phyloP scores from a whole-genome alignment of 2,329 filamentous ascomycete species.

The Penicillium oxalicum region DNA sequence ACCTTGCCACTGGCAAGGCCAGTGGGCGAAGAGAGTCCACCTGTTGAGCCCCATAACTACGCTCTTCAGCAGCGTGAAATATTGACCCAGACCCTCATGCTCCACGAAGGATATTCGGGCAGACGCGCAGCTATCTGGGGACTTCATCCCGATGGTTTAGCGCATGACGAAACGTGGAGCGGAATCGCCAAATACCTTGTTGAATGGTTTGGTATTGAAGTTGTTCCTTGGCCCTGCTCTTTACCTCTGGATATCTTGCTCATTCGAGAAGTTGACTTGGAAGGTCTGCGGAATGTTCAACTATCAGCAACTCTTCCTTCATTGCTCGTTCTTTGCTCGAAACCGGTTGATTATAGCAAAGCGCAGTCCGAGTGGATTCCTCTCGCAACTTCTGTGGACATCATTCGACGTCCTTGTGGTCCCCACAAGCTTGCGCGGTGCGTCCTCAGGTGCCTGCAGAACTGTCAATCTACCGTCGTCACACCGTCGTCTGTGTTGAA shows the following conservation, averaged over 20 bases:
- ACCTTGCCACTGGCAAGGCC: slow-evolving; percentile 39
- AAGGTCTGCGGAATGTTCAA: slow-evolving; percentile 13
- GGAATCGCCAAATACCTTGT: slow-evolving; percentile 28
- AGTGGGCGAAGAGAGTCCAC: slow-evolving; percentile 21
- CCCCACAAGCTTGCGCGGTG: slow-evolving; percentile 39
- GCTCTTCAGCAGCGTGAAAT: slow-evolving; percentile 20
- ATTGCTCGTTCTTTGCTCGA: slow-evolving; percentile 35
- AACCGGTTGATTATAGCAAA: slow-evolving; percentile 30
- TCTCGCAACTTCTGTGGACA: slow-evolving; percentile 31
- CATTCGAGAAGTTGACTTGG: slow-evolving; percentile 28
- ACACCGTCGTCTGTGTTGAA: slow-evolving; percentile 11
- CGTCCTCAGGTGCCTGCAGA: slow-evolving; percentile 26
- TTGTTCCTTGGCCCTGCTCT: slow-evolving; percentile 26
- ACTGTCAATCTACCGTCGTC: slow-evolving; percentile 8
- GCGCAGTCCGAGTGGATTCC: slow-evolving; percentile 24
- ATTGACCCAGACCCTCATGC: slow-evolving; percentile 17
- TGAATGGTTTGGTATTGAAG: slow-evolving; percentile 33
- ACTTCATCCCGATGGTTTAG: slow-evolving; percentile 14
- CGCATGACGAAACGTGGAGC: slow-evolving; percentile 21
- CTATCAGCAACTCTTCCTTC: slow-evolving; percentile 22
- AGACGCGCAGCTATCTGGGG: slow-evolving; percentile 28
- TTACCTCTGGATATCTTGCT: slow-evolving; percentile 31
- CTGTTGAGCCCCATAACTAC: slow-evolving; percentile 14
- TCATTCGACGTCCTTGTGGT: slow-evolving; percentile 37
- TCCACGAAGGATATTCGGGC: slow-evolving; percentile 23